phyloP scores from a whole-genome alignment of 345 rosid species.

The Linum lewisii region DNA sequence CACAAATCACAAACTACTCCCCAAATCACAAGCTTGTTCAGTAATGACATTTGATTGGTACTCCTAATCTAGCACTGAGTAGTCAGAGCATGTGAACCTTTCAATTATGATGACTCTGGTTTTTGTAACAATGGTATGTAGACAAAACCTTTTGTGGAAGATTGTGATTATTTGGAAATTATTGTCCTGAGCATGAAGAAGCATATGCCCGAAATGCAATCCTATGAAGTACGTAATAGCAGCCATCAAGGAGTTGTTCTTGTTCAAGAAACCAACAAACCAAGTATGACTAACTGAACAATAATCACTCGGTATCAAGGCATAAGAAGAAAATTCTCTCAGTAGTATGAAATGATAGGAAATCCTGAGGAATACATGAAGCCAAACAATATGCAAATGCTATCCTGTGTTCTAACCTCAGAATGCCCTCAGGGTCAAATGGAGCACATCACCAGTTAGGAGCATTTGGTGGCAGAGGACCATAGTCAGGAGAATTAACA shows the following conservation, averaged over 20 bases:
- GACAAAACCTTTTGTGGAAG: too few relatives aligned
- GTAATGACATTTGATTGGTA: too few relatives aligned
- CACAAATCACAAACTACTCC: too few relatives aligned
- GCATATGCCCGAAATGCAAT: slow-evolving; percentile 48
- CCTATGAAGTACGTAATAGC: slow-evolving; percentile 44
- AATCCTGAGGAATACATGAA: too few relatives aligned
- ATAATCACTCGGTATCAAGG: background rate
- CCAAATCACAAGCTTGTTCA: too few relatives aligned
- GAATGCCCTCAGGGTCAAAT: slow-evolving; percentile 58
- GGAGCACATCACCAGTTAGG: slow-evolving; percentile 59
- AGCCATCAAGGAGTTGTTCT: slow-evolving; percentile 47
- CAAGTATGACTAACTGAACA: background rate
- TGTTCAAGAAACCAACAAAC: slow-evolving; percentile 11
- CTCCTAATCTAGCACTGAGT: too few relatives aligned
- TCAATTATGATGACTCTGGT: too few relatives aligned
- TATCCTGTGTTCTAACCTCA: slow-evolving; percentile 27
- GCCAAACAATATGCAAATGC: background rate
- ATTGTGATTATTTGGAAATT: too few relatives aligned
- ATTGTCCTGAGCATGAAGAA: slow-evolving; percentile 37
- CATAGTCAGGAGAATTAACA: slow-evolving; percentile 54
- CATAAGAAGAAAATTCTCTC: background rate
- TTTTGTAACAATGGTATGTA: too few relatives aligned
- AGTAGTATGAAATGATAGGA: background rate
- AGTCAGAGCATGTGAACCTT: too few relatives aligned
- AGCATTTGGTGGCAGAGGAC: slow-evolving; percentile 41